Evolutionary conservation across 2,329 filamentous ascomycete genomes (phyloP).

Genomic region (Diaporthe eres): DNA sequence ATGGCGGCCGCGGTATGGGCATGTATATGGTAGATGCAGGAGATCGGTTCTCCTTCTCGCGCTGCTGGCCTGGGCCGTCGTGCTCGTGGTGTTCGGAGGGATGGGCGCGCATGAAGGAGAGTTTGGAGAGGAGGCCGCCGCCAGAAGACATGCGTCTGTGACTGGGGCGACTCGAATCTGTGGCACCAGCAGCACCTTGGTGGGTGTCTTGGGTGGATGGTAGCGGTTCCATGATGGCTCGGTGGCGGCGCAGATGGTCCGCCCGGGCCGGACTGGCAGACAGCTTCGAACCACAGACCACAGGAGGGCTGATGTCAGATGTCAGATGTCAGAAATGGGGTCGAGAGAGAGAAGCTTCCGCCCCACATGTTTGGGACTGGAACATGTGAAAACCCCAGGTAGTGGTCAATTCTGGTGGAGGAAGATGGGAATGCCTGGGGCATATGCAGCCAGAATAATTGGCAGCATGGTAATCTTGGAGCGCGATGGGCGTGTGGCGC

Average conservation of each 20-base stretch:
- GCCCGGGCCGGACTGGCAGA: slow-evolving; percentile 37
- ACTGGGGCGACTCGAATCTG: slow-evolving; percentile 31
- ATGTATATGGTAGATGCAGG: slow-evolving; percentile 42
- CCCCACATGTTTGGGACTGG: slow-evolving; percentile 34
- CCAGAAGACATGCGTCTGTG: slow-evolving; percentile 62
- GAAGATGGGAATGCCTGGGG: slow-evolving; percentile 29
- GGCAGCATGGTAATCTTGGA: slow-evolving; percentile 23
- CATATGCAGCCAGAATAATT: slow-evolving; percentile 14
- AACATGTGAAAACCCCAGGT: slow-evolving; percentile 3
- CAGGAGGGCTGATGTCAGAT: slow-evolving; percentile 35
- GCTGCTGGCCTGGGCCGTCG: slow-evolving; percentile 38
- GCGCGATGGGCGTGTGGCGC: neutral
- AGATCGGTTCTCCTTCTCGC: slow-evolving; percentile 35
- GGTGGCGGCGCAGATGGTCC: slow-evolving; percentile 26
- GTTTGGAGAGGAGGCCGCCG: slow-evolving; percentile 74
- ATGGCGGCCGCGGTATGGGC: slow-evolving; percentile 50
- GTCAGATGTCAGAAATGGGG: slow-evolving; percentile 25
- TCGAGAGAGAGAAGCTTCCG: slow-evolving; percentile 13
- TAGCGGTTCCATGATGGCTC: slow-evolving; percentile 39
- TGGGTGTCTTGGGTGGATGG: slow-evolving; percentile 33
- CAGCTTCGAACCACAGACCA: slow-evolving; percentile 36
- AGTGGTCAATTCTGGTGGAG: slow-evolving; percentile 17
- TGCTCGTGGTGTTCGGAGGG: slow-evolving; percentile 43
- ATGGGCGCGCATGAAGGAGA: slow-evolving; percentile 75
- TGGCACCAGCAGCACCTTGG: slow-evolving; percentile 21